Base-by-base conservation (phyloP, 768 basidiomycete species). In the Gyrodon lividus region DNA sequence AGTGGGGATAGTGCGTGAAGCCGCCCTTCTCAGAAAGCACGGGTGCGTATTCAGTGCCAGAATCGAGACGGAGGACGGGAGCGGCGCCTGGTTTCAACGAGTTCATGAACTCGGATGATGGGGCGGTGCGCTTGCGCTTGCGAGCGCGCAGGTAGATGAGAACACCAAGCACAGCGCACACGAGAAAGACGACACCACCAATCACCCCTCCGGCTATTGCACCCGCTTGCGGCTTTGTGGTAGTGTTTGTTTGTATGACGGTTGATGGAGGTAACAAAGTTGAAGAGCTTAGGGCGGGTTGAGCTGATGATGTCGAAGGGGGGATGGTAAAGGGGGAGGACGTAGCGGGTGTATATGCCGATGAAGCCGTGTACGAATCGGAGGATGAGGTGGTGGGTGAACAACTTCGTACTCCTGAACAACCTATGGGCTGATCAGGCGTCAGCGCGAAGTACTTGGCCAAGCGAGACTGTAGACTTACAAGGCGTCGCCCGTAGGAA, bases 71-170 rank as follows among this genome's bases (percentile, higher is more conserved):
- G 16, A 68, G 52, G 33, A 68, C 54, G 9, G 67, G 67, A 5
- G 58, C 2, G 12, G 45, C 41, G 16, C 68, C 68, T 0, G 45
- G 52, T 39, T 48, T 55, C 47, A 66, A 50, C 26, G 64, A 63
- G 19, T 67, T 62, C 37, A 80, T 65, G 63, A 85, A 86, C 56
- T 84, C 83, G 16, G 81, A 73, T 14, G 83, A 83, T 4, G 86
- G 85, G 1, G 82, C 73, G n/a, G 69, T 72, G 45, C 70, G 75
- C 22, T 62, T 71, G 37, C 71, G 72, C 17, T 48, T 50, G 19
- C 76, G 76, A 16, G 73, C 70, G 37, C 76, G 77, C 13, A 74
- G 58, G 54, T 75, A 61, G 41, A 79, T 34, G 43, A 82, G 52
- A n/a, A 70, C 28, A 28, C 58, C 69, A 7, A 75, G 46, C 6